phyloP scores from a whole-genome alignment of 352 stramenopile genomes.

The Globisporangium viniferum region DNA sequence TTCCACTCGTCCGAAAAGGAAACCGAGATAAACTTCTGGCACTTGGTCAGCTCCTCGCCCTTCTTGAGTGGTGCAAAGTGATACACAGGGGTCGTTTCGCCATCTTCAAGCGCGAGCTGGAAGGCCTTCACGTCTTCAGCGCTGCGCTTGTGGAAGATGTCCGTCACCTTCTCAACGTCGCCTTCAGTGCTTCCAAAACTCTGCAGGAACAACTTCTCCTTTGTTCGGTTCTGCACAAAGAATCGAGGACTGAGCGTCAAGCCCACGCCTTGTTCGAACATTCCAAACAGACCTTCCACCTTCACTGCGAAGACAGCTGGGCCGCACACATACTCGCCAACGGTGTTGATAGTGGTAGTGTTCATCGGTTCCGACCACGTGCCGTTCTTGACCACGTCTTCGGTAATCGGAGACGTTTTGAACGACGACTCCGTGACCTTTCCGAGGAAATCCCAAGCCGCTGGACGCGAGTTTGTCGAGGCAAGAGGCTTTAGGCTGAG shows the following conservation, averaged over 20 bases:
- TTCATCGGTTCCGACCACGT: constrained; percentile 84
- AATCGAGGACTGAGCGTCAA: constrained; percentile 78
- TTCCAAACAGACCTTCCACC: constrained; percentile 76
- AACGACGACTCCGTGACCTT: constrained; percentile 53
- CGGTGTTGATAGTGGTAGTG: constrained; percentile 82
- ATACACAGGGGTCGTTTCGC: constrained; percentile 70
- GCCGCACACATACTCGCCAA: constrained; percentile 70
- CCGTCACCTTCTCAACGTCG: constrained; percentile 58
- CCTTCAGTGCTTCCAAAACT: constrained; percentile 64
- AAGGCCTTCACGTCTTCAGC: constrained; percentile 53
- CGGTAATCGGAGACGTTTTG: constrained; percentile 39
- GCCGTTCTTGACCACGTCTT: constrained; percentile 61
- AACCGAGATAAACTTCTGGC: constrained; percentile 78
- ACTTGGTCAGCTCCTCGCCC: constrained; percentile 45
- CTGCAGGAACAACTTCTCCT: constrained; percentile 76
- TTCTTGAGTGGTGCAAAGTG: constrained; percentile 81
- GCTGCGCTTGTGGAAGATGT: constrained; percentile 72
- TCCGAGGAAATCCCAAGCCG: constrained; percentile 54
- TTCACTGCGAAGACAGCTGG: constrained; percentile 77
- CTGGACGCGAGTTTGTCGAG: constrained; percentile 43
- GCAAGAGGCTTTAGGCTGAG: constrained; percentile 65
- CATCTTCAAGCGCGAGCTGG: constrained; percentile 44
- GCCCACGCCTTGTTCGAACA: constrained; percentile 74
- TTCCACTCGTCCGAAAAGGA: constrained; percentile 71
- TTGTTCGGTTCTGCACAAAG: constrained; percentile 81